Base-by-base conservation (phyloP, 495 filamentous ascomycete genomes). In the Annulohypoxylon moriforme region DNA sequence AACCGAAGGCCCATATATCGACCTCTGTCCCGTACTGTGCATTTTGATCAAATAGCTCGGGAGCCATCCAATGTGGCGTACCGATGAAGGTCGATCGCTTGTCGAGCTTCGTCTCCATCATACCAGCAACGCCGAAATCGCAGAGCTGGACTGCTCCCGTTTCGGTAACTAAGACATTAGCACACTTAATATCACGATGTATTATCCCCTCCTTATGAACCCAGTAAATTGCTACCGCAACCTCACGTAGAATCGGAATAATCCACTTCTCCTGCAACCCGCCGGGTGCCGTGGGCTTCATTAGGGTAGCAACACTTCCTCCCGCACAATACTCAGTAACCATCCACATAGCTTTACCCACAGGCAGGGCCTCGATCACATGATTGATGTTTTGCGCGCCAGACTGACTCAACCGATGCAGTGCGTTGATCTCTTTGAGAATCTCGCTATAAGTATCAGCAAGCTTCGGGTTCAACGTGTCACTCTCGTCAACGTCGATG, bases 21-120 rank as follows among this genome's bases (percentile, higher is more conserved):
- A 98, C 90, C 80, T 94, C 82, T 9, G 87, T 89, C 74, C 85
- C 87, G 74, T 91, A 89, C 33, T 85, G 84, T 20, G 84, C 80
- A 1, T 81, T 80, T 2, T 82, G 80, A 9, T 85, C 84, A 64
- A 93, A 90, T 65, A 96, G 86, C 76, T 99, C 96, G 0, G 94
- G 96, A 0, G 96, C 92, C 94, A 98, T 97, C 93, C 95, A 99
- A 80, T 97, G 89, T 14, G 93, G 93, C 5, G 96, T 98, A 9
- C 96, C 96, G 47, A 99, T 92, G 78, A 97, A 94, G 0, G 96
- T 99, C 2, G 91, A 91, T 27, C 96, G 85, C 79, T 98, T 99
- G 73, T 96, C 92, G 44, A 89, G 76, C 64, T 92, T 92, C 10
- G 88, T 92, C 71, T 97, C 93, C 42, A 97, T 84, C 61, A 96